Evolutionary conservation across 305 asterid species (phyloP).

Genomic region (Fraxinus ornus): DNA sequence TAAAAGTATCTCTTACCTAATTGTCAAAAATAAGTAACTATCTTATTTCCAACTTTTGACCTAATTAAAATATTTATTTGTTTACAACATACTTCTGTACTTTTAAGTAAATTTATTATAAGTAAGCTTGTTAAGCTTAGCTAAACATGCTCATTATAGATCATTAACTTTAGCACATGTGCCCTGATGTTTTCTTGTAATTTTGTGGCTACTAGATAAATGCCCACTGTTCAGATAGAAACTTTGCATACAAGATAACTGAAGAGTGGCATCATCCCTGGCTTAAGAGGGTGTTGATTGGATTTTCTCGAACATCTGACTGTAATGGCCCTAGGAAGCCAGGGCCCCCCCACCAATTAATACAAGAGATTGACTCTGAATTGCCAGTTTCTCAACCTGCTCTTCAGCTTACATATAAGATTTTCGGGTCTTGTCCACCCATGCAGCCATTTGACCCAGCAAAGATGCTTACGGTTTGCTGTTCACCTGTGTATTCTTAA

Average conservation of each 20-base stretch:
- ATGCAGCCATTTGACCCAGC: conserved; percentile 99
- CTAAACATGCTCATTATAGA: background rate
- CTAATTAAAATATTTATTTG: background rate
- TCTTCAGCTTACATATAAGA: conserved; percentile 78
- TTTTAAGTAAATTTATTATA: background rate
- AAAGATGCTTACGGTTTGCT: conserved; percentile 85
- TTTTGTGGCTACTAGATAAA: conserved; percentile 51
- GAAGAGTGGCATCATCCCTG: conserved; percentile 95
- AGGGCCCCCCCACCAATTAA: conserved; percentile 57
- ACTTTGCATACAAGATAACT: conserved; percentile 70
- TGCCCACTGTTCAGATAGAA: conserved; percentile 81
- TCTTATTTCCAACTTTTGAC: conserved; percentile 7
- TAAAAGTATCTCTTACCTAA: background rate
- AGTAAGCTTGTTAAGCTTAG: background rate
- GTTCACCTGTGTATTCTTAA: conserved; percentile 15
- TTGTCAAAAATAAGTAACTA: conserved; percentile 9
- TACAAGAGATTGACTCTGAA: conserved; percentile 88
- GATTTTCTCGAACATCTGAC: conserved; percentile 96
- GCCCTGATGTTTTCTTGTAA: conserved; percentile 26
- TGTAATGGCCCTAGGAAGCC: conserved; percentile 90
- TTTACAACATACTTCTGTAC: background rate
- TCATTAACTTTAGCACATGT: conserved; percentile 6
- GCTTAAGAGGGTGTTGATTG: conserved; percentile 85
- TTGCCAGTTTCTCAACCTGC: conserved; percentile 79
- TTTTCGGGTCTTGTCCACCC: conserved; percentile 97